Evolutionary conservation across 2,329 filamentous ascomycete genomes (phyloP).

Genomic region (Diaporthe citriasiana): DNA sequence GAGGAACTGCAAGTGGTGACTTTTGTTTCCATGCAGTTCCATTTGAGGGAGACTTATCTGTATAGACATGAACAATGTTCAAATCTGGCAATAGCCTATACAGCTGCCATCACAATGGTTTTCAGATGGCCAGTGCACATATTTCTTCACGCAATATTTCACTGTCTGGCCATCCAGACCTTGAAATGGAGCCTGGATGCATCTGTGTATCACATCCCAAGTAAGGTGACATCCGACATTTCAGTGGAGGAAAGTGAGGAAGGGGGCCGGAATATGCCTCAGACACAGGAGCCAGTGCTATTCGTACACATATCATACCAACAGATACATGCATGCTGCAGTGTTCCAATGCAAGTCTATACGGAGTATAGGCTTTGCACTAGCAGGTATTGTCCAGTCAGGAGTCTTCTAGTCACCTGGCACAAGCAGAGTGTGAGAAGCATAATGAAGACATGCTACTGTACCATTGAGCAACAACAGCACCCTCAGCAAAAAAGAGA

Average conservation of each 20-base stretch:
- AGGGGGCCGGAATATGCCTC: background rate
- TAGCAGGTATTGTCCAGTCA: background rate
- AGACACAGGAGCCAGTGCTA: background rate
- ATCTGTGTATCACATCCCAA: background rate
- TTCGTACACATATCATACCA: background rate
- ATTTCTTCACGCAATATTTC: background rate
- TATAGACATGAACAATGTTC: background rate
- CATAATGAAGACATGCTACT: background rate
- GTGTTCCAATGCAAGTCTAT: background rate
- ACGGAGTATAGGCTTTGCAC: background rate
- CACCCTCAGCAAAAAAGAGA: too few relatives aligned
- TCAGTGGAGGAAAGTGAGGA: background rate
- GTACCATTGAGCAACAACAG: background rate
- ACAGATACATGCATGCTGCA: background rate
- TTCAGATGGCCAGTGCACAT: background rate
- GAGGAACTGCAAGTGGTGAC: background rate
- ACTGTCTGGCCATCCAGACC: background rate
- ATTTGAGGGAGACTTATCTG: background rate
- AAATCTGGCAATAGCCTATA: too few relatives aligned
- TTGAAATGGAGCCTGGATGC: background rate
- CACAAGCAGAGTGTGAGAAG: background rate
- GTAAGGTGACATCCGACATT: background rate
- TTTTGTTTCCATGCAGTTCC: background rate
- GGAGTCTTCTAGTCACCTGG: background rate
- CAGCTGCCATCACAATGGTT: background rate